Base-by-base conservation (phyloP, 2,329 filamentous ascomycete species). In the Talaromyces rugulosus region DNA sequence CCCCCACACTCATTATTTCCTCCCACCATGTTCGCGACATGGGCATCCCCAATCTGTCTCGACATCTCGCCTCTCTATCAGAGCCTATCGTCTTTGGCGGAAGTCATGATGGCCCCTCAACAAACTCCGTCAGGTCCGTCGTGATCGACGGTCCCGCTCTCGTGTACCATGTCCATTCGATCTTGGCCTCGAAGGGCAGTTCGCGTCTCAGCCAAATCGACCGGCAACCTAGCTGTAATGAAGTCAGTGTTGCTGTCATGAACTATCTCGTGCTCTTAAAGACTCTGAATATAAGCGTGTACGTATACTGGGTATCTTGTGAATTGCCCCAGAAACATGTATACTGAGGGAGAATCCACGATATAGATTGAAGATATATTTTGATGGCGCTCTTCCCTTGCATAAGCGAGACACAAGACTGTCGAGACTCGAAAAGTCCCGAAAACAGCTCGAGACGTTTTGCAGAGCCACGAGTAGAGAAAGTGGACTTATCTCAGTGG, bases 111-210 rank as follows among this genome's bases (percentile, higher is more conserved):
- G n/a, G n/a, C 30, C 53, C 60, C 27, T 28, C 12, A 30, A 42
- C 30, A 28, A 30, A 52, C 2, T 30, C 55, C 36, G 23, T 73
- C 31, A 62, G 66, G 5, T 71, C 72, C 52, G 75, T 83, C 16
- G 79, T 87, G 52, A 85, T 96, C 61, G 92, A 96, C 71, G 92
- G 92, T 0, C 92, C 92, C 4, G 88, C 87, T 2, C 77, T 96
- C 30, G 90, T 91, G 1, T 89, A 94, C 72, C 84, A 91, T 72
- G 79, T 93, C 47, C 86, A 89, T 63, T 79, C 86, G 57, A 75
- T 85, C 18, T 83, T 87, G 61, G 77, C 85, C 51, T 72, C 69
- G 3, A 72, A 74, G 60, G 74, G 72, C 62, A 68, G 73, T 31
- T 62, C 63, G 18, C 69, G 73, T 23, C 74, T 74, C 44, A 82